A percentile compares a stretch with the other conserved stretches of the same genome.
Conservation (phyloP, 257 asterid genomes). For the Scutellaria baicalensis region DNA sequence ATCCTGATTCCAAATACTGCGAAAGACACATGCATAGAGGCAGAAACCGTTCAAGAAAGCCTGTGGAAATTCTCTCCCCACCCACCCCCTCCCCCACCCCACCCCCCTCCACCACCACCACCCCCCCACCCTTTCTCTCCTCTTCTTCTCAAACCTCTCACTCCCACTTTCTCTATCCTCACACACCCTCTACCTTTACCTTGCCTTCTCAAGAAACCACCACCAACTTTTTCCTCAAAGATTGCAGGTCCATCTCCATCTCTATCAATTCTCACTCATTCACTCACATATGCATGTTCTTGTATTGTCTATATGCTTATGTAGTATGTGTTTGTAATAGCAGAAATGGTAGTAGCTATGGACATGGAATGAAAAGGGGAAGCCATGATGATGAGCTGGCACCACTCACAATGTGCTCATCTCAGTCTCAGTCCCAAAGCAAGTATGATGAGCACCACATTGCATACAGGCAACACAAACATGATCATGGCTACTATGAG, state of each 20-base stretch:
- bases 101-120: slow-evolving; percentile 16
- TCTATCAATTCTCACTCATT: neutral
- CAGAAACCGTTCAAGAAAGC: slow-evolving; percentile 99
- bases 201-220: slow-evolving; percentile 32
- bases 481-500: neutral
- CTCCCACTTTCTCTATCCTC: slow-evolving; percentile 28
- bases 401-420: slow-evolving; percentile 45
- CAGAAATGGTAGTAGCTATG: slow-evolving; percentile 30
- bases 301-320: too few relatives aligned
- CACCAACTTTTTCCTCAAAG: slow-evolving; percentile 37
- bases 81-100: slow-evolving; percentile 1
- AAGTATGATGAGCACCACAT: slow-evolving; percentile 26
- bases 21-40: slow-evolving; percentile 99
- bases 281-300: too few relatives aligned
- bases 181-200: slow-evolving; percentile 19
- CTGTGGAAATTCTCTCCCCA: slow-evolving; percentile 71
- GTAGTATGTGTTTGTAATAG: neutral
- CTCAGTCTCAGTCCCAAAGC: slow-evolving; percentile 24
- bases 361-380: slow-evolving; percentile 37
- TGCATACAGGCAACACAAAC: slow-evolving; percentile 18
- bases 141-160: neutral
- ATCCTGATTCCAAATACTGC: slow-evolving; percentile 95
- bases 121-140: neutral
- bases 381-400: slow-evolving; percentile 35
- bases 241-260: slow-evolving; percentile 22